Base-by-base conservation (phyloP, 2,329 filamentous ascomycete species). In the Ophiostoma ips region DNA sequence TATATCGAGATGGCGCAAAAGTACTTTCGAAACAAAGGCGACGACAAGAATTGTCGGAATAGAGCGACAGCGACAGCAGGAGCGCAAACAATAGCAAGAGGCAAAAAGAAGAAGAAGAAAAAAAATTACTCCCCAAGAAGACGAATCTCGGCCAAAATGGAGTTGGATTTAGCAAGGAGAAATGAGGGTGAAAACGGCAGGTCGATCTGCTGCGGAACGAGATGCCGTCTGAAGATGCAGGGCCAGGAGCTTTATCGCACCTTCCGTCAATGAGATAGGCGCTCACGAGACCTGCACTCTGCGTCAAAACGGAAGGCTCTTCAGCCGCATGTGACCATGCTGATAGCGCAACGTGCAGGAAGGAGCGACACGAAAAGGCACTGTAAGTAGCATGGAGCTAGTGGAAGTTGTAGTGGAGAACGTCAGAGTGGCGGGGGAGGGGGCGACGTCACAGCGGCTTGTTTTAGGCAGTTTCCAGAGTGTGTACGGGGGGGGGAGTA, bases 281-380 rank as follows among this genome's bases (percentile, higher is more conserved):
- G 50, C 55, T 57, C 56, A 57, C 55, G 56, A 57, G 54, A 57
- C 55, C 54, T 52, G 48, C 35, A 49, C 35, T 37, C 11, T 44
- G 31, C 36, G 41, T 19, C 47, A 49, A 24, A 28, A 21, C n/a
- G 35, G 34, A 53, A 57, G 52, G 53, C 53, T 56, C 53, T 56
- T 52, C 53, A 53, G 53, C 51, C 51, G 53, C 56, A 57, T 57
- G 56, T 57, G 56, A 57, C 55, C 55, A 51, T 30, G 40, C 28
- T 44, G 38, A 33, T 48, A 47, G 41, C 31, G 37, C 34, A 43
- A 24, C 3, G 4, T 36, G 12, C 35, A 36, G 40, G 15, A 43
- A 41, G 38, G 45, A 21, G 37, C 46, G 34, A 45, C 33, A 50
- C 37, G 28, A 18, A 41, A 41, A 41, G 38, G 24, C 24, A 28